Evolutionary conservation across 1,284 basidiomycete species (phyloP).

Genomic region (Leccinum fallax): DNA sequence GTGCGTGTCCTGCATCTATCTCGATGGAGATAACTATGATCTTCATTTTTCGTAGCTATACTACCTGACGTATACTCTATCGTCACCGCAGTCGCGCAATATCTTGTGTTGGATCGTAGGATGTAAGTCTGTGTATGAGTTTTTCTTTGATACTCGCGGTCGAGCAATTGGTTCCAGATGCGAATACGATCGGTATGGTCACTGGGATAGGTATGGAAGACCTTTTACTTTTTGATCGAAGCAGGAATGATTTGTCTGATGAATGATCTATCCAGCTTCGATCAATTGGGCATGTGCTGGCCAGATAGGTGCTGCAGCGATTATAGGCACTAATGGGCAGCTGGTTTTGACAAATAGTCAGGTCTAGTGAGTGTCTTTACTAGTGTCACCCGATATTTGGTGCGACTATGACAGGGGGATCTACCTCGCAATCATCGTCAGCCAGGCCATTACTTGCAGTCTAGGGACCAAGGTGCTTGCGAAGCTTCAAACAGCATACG

Average conservation of each 20-base stretch:
- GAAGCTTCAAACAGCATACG: slow-evolving; percentile 33
- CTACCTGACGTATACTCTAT: slow-evolving; percentile 41
- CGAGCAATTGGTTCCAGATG: slow-evolving; percentile 28
- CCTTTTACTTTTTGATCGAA: neutral
- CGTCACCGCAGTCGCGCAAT: slow-evolving; percentile 36
- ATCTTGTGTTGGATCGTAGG: slow-evolving; percentile 46
- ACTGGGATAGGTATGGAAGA: slow-evolving; percentile 29
- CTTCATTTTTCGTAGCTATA: slow-evolving; percentile 29
- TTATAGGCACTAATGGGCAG: slow-evolving; percentile 36
- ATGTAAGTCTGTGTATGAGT: slow-evolving; percentile 26
- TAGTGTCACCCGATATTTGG: neutral
- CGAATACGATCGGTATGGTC: slow-evolving; percentile 43
- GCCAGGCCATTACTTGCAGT: slow-evolving; percentile 42
- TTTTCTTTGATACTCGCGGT: neutral
- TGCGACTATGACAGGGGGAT: slow-evolving; percentile 30
- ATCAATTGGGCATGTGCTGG: slow-evolving; percentile 46
- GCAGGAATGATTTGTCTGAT: neutral
- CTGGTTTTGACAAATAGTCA: slow-evolving; percentile 34
- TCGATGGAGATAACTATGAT: neutral
- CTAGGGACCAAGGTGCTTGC: slow-evolving; percentile 43
- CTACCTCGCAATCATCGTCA: slow-evolving; percentile 35
- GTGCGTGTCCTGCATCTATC: slow-evolving; percentile 8
- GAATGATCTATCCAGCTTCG: slow-evolving; percentile 32
- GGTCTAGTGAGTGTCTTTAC: slow-evolving; percentile 30
- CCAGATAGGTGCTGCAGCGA: slow-evolving; percentile 41